Conservation (phyloP, 495 filamentous ascomycete species). For the Talaromyces liani region DNA sequence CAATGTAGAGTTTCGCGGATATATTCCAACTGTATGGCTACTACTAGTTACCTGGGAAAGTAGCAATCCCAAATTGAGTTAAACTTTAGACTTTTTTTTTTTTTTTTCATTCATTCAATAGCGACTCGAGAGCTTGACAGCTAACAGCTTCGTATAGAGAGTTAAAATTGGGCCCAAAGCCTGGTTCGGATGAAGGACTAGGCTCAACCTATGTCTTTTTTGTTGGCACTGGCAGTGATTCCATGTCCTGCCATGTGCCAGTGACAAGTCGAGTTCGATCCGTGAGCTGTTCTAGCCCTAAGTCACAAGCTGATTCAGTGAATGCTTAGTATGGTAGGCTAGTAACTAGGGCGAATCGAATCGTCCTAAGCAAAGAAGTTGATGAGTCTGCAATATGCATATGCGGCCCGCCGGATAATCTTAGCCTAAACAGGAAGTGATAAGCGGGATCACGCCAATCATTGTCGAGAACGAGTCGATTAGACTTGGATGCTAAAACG, state of each 20-base stretch:
- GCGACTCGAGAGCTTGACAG: background rate
- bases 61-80: background rate
- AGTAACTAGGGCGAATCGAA: background rate
- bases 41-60: background rate
- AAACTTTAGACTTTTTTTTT: background rate
- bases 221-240: background rate
- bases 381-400: constrained; percentile 1
- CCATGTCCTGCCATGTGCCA: background rate
- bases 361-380: background rate
- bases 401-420: constrained; percentile 4
- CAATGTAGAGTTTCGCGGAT: background rate
- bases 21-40: background rate
- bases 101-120: background rate
- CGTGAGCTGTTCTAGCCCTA: background rate
- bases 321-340: too few species aligned
- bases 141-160: background rate
- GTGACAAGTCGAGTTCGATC: background rate
- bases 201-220: background rate
- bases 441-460: background rate
- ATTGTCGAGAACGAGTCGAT: background rate
- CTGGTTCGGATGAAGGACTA: background rate
- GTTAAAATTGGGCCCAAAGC: background rate
- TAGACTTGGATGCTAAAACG: background rate
- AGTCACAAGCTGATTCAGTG: background rate
- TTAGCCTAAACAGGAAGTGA: background rate